Conservation (phyloP, 2,329 filamentous ascomycete genomes). For the Colletotrichum lentis region DNA sequence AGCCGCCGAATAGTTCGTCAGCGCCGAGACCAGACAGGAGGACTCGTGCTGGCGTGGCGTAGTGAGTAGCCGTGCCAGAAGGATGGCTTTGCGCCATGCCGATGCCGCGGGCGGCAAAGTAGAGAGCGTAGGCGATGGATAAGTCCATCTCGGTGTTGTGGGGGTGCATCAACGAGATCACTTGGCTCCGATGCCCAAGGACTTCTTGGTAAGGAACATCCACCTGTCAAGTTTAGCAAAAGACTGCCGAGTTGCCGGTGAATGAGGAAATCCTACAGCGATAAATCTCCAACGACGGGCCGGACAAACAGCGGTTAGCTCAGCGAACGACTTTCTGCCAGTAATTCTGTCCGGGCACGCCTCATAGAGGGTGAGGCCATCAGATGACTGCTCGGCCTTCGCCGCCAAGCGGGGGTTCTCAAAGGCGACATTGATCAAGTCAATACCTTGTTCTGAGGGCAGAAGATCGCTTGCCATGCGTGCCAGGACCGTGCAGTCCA, state of each 20-base stretch:
- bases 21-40: constrained; percentile 92
- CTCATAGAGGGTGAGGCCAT: constrained; percentile 68
- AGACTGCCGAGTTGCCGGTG: background rate
- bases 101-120: constrained; percentile 85
- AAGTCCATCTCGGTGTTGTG: constrained; percentile 99
- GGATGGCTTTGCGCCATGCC: constrained; percentile 56
- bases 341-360: constrained; percentile 90
- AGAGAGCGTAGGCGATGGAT: constrained; percentile 91
- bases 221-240: constrained; percentile 55
- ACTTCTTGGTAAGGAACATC: constrained; percentile 85
- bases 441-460: constrained; percentile 73
- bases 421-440: constrained; percentile 95
- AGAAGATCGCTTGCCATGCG: constrained; percentile 81
- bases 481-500: constrained; percentile 91
- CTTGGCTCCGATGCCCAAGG: constrained; percentile 69
- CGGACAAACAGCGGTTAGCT: constrained; percentile 75
- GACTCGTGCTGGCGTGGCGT: constrained; percentile 78
- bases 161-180: constrained; percentile 83
- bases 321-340: constrained; percentile 79
- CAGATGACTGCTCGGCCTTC: constrained; percentile 45
- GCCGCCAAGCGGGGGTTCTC: constrained; percentile 84
- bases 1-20: constrained; percentile 95
- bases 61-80: constrained; percentile 50
- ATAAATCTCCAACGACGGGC: constrained; percentile 83
- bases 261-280: constrained; percentile 56